Base-by-base conservation (phyloP, 345 rosid species). In the Toxicodendron radicans region DNA sequence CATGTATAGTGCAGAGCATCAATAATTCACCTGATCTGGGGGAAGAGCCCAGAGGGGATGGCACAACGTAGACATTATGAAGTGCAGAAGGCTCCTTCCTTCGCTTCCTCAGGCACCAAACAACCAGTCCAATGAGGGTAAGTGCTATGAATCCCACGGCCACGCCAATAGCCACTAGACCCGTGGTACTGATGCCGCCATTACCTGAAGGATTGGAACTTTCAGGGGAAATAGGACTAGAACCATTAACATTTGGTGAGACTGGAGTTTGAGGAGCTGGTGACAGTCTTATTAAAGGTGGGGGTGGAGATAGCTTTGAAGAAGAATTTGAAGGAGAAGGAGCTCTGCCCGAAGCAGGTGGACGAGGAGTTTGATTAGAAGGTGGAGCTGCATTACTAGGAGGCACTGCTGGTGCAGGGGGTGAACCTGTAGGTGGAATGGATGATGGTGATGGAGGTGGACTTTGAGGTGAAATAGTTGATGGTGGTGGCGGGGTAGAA, bases 41-140 rank as follows among this genome's bases (percentile, higher is more conserved):
- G 68, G 92, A 84, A 73, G 97, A 85, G 62, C 71, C 85, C 62
- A 75, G 13, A 12, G 90, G 89, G 23, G 97, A 84, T 8, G 97
- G 94, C 87, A 86, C 79, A 54, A 85, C 75, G 76, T 88, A 85
- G 78, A 82, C 93, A 71, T 94, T 94, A 67, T 80, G 81, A 38
- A 78, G 80, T 65, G 82, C 58, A 64, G 88, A 53, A 58, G 51
- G 75, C 74, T 74, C 80, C 79, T 78, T 92, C 82, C 87, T 89
- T 43, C 83, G 81, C 85, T 81, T 91, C 79, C 76, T 84, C 59
- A 85, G 59, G 83, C 90, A 91, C 85, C 91, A 92, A 46, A 83
- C 60, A 75, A 79, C 69, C 73, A 87, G 75, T 49, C 86, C 95
- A 76, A 86, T 70, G 61, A 91, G 83, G 83, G 82, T 72, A 73